A percentile compares a stretch with the other conserved stretches of the same genome.
These are phyloP conservation scores for Iris macrosiphon DNA, from an alignment of 106 monocot genomes.

Conservation along the genomic window DNA sequence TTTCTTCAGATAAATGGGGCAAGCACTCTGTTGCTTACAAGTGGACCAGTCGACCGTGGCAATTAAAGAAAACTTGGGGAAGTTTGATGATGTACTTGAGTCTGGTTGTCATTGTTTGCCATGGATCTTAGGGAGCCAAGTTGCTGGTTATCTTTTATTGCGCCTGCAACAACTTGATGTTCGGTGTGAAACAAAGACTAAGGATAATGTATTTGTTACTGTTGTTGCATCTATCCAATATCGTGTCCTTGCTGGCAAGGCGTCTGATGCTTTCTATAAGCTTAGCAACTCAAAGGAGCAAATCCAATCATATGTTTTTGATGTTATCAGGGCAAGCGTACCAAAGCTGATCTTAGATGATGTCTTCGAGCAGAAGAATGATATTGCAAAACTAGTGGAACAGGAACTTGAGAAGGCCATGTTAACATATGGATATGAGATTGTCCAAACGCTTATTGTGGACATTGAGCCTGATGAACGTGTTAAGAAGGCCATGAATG, in stretches of 20 bases:
- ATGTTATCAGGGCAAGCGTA: conserved; percentile 52
- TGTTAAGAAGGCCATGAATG: conserved; percentile 61
- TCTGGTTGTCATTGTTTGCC: conserved; percentile 74
- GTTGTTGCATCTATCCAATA: conserved; percentile 91
- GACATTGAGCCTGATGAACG: conserved; percentile 49
- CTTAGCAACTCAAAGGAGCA: conserved; percentile 71
- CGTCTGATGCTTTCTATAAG: conserved; percentile 75
- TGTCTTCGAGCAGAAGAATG: conserved; percentile 51
- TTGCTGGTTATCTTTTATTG: conserved; percentile 71
- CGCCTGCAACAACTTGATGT: conserved; percentile 85
- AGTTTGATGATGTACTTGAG: conserved; percentile 54
- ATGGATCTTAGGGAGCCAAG: conserved; percentile 52
- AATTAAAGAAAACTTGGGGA: conserved; percentile 67
- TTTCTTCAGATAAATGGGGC: conserved; percentile 63
- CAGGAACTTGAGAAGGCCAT: conserved; percentile 59
- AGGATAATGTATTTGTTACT: conserved; percentile 96
- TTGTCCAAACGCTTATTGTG: conserved; percentile 51
- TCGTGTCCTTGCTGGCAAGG: conserved; percentile 61
- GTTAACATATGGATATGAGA: conserved; percentile 48
- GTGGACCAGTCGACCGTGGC: conserved; percentile 80
- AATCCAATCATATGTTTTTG: conserved; percentile 93
- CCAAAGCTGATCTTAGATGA: conserved; percentile 45
- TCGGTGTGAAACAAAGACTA: conserved; percentile 86
- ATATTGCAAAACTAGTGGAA: conserved; percentile 51
- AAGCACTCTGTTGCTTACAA: conserved; percentile 52